phyloP scores from a whole-genome alignment of 1,139 yeast species.

The Magnusiomyces starmeri region DNA sequence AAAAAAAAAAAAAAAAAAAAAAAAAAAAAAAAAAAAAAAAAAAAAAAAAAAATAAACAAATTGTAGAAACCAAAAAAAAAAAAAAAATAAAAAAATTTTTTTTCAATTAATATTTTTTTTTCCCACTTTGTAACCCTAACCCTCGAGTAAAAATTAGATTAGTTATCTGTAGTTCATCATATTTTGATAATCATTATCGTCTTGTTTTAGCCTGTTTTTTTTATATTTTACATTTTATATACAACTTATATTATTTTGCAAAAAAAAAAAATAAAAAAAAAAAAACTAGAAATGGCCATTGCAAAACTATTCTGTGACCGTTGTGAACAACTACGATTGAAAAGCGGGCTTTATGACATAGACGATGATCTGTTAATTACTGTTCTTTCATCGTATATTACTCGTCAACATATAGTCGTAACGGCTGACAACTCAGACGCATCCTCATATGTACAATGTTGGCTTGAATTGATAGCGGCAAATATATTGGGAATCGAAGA shows the following conservation, averaged over 20 bases:
- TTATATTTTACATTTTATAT: no score
- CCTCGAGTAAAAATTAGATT: no score
- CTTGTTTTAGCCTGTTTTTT: no score
- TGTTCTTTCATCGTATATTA: slow-evolving; percentile 1
- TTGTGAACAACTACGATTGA: background rate
- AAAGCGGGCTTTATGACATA: background rate
- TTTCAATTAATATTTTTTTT: background rate
- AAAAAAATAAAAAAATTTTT: background rate
- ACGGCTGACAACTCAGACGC: slow-evolving; percentile 1
- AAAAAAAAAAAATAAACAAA: no score
- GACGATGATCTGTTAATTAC: background rate
- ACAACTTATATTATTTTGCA: no score
- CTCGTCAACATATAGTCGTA: slow-evolving; percentile 2
- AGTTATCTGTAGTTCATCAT: no score
- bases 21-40: no score
- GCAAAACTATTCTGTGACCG: background rate
- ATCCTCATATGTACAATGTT: slow-evolving; percentile 1
- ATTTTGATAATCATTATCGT: no score
- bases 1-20: no score
- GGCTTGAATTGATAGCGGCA: slow-evolving; percentile 3
- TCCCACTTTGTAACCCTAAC: background rate
- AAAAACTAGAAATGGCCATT: background rate
- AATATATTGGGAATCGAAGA: slow-evolving; percentile 4
- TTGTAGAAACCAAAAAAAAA: background rate
- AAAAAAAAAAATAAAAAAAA: background rate